These are phyloP conservation scores for Gentiana macrophylla DNA, from an alignment of 257 asterid genomes.

Conservation along the genomic window DNA sequence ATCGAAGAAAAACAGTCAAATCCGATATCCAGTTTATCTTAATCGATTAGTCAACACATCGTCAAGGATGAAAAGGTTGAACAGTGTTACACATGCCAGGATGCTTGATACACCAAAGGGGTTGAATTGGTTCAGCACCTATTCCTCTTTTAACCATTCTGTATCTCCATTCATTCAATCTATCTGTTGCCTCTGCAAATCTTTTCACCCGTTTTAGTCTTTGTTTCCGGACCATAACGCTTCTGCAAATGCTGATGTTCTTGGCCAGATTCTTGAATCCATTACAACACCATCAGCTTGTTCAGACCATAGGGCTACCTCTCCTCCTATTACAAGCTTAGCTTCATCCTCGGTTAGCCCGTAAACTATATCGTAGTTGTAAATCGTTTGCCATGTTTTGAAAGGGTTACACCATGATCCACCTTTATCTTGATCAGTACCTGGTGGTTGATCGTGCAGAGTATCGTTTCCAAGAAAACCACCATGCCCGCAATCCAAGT, in stretches of 20 bases:
- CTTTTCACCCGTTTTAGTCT: slow-evolving; percentile 64
- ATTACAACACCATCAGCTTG: slow-evolving; percentile 79
- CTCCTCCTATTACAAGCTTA: slow-evolving; percentile 75
- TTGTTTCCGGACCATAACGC: slow-evolving; percentile 80
- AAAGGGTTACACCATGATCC: slow-evolving; percentile 97
- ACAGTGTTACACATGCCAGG: slow-evolving; percentile 85
- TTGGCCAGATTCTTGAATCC: slow-evolving; percentile 84
- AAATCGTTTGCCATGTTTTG: slow-evolving; percentile 86
- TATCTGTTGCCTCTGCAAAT: slow-evolving; percentile 67
- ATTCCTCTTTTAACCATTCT: slow-evolving; percentile 75
- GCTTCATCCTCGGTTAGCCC: slow-evolving; percentile 47
- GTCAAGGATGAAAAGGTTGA: slow-evolving; percentile 12
- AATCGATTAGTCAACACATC: too few relatives aligned
- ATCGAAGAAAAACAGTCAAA: too few relatives aligned
- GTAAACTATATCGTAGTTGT: slow-evolving; percentile 70
- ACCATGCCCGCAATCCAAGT: slow-evolving; percentile 94
- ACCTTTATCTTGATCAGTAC: slow-evolving; percentile 46
- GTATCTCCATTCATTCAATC: slow-evolving; percentile 84
- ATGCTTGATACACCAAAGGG: slow-evolving; percentile 86
- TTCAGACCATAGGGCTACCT: slow-evolving; percentile 89
- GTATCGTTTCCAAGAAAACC: slow-evolving; percentile 57
- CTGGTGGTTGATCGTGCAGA: slow-evolving; percentile 47
- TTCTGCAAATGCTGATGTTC: slow-evolving; percentile 83
- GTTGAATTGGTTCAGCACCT: slow-evolving; percentile 86
- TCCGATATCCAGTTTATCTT: too few relatives aligned